Evolutionary conservation across 495 filamentous ascomycete species (phyloP).

Genomic region (Cercophora newfieldiana): DNA sequence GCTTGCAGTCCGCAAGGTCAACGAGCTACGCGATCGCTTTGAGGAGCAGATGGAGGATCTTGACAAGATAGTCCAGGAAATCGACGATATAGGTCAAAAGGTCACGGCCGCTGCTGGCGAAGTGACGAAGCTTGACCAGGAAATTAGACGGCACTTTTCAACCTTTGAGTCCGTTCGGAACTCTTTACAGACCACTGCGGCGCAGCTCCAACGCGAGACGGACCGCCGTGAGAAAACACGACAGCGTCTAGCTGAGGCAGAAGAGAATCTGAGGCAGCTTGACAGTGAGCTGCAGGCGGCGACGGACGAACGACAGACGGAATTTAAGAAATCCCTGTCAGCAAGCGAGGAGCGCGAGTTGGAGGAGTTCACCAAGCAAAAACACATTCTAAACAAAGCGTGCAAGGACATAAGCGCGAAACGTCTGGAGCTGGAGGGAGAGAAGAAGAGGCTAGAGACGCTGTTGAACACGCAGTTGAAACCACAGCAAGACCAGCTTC

Average conservation of each 20-base stretch:
- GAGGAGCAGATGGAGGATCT: conserved; percentile 60
- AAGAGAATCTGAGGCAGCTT: conserved; percentile 71
- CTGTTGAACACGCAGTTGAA: conserved; percentile 83
- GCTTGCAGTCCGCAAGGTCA: conserved; percentile 75
- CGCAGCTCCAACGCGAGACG: conserved; percentile 69
- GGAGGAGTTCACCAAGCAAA: conserved; percentile 63
- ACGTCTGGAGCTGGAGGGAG: conserved; percentile 75
- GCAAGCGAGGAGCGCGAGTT: conserved; percentile 78
- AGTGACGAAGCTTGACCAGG: conserved; percentile 79
- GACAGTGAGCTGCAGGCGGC: conserved; percentile 71
- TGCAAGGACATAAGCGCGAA: conserved; percentile 71
- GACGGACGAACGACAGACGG: conserved; percentile 74
- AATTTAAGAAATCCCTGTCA: conserved; percentile 90
- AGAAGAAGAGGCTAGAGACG: conserved; percentile 76
- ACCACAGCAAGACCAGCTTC: conserved; percentile 83
- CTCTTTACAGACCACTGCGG: conserved; percentile 69
- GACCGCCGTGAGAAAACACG: conserved; percentile 73
- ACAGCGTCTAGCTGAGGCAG: conserved; percentile 68
- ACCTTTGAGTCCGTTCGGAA: conserved; percentile 76
- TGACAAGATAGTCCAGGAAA: conserved; percentile 48
- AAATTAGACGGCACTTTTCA: conserved; percentile 71
- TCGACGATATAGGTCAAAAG: conserved; percentile 80
- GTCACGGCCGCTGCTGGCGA: conserved; percentile 80
- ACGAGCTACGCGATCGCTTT: conserved; percentile 70
- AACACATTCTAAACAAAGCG: conserved; percentile 71